Evolutionary conservation across 306 rosid species (phyloP).

Genomic region (Leucaena leucocephala): DNA sequence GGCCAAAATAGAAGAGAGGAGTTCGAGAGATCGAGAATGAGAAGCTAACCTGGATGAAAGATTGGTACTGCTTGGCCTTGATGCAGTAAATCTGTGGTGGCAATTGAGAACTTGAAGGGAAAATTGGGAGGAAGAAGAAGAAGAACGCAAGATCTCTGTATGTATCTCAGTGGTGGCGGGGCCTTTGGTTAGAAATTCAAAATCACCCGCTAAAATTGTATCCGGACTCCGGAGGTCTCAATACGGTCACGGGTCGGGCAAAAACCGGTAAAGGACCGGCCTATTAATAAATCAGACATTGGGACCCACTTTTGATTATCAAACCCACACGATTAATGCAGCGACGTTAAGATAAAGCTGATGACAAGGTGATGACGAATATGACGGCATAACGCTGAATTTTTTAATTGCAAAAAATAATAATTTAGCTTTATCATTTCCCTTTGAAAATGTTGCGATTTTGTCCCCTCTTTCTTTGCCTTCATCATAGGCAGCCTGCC

Average conservation of each 20-base stretch:
- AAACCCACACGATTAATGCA: not conserved
- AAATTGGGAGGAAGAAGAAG: not conserved
- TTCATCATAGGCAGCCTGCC: conserved; percentile 23
- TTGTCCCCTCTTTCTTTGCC: not conserved
- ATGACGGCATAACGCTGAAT: not conserved
- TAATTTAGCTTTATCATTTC: not conserved
- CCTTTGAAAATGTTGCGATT: not conserved
- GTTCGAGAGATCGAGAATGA: not conserved
- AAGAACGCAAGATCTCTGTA: not conserved
- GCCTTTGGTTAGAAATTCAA: conserved; percentile 6
- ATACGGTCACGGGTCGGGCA: too few relatives aligned
- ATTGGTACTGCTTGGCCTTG: not conserved
- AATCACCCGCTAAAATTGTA: not conserved
- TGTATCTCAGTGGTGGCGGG: not conserved
- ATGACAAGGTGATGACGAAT: conserved; percentile 17
- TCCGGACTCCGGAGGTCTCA: too few relatives aligned
- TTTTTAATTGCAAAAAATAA: not conserved
- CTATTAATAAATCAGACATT: too few relatives aligned
- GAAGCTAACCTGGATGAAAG: conserved; percentile 1
- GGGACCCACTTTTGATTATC: not conserved
- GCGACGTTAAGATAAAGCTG: not conserved
- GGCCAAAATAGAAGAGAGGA: not conserved
- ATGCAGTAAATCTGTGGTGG: not conserved
- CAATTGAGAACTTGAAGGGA: not conserved
- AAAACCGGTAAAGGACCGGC: too few relatives aligned